phyloP scores from a whole-genome alignment of 164 flowering plant genomes.

The Magnolia sinica region DNA sequence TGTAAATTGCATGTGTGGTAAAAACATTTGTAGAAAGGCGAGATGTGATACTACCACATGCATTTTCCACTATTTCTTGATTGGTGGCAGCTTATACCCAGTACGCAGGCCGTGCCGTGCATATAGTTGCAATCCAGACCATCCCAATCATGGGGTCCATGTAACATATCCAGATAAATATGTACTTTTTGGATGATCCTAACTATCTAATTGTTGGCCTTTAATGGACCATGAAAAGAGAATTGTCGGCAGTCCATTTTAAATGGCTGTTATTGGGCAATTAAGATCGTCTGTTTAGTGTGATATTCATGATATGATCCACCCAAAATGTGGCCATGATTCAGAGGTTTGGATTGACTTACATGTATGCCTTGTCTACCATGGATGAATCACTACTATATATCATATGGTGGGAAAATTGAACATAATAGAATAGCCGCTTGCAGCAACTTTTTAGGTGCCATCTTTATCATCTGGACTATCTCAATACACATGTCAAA shows the following conservation, averaged over 20 bases:
- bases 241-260: not conserved
- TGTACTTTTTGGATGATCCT: not conserved
- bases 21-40: not conserved
- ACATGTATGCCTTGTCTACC: no score
- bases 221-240: not conserved
- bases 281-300: not conserved
- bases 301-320: not conserved
- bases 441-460: no score
- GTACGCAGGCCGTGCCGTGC: not conserved
- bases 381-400: no score
- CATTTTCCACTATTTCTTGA: not conserved
- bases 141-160: not conserved
- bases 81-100: not conserved
- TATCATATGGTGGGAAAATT: no score
- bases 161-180: not conserved
- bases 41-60: not conserved
- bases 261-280: not conserved
- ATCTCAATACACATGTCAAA: no score
- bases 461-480: no score
- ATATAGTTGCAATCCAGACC: not conserved
- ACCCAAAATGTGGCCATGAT: not conserved
- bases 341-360: no score
- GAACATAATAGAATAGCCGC: no score
- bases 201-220: not conserved
- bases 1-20: not conserved